Base-by-base conservation (phyloP, 2,329 filamentous ascomycete genomes). In the Aspergillus sp. region DNA sequence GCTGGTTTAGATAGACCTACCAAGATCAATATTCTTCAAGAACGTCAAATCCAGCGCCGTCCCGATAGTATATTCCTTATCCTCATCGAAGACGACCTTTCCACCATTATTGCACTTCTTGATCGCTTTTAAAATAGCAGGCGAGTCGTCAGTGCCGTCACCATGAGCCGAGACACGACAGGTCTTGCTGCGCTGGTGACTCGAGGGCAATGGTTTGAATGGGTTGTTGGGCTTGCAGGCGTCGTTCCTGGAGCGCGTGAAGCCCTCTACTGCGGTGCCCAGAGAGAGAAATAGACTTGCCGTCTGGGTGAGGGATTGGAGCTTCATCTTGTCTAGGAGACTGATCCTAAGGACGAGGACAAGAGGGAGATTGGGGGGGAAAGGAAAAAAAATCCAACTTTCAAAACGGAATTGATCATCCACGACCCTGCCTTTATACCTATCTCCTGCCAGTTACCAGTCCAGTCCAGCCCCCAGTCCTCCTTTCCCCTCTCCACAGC, bases 1-100 rank as follows among this genome's bases (percentile, higher is more conserved):
- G 5, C 4, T 7, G 6, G 16, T 16, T 32, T 6, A n/a, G 49
- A 1, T 10, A 39, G 14, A 61, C 58, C 77, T 77, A 78, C 84
- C 82, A 4, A 90, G 75, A 70, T 91, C 88, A 31, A 90, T 80
- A 63, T 84, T 78, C 49, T 85, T 78, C 18, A 90, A 75, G 70
- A 87, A 89, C 0, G 85, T 88, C 65, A 90, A 73, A 65, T 90
- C 85, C 36, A 90, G 70, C 0, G 87, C 85, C 0, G 85, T 89
- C 14, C 82, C 86, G 61, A 90, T 82, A 1, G 80, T 84, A 69
- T 90, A 90, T 4, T 78, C 80, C 58, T 79, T 76, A 31, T 84
- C 82, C 18, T 77, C 75, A 3, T 81, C 77, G 51, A 90, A 84
- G 2, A 89, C 77, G 5, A 88, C 82, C 12, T 83, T 84, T 7